These are phyloP conservation scores for Linnemannia schmuckeri DNA, from an alignment of 192 early-diverging fungal genomes.

Conservation along the genomic window DNA sequence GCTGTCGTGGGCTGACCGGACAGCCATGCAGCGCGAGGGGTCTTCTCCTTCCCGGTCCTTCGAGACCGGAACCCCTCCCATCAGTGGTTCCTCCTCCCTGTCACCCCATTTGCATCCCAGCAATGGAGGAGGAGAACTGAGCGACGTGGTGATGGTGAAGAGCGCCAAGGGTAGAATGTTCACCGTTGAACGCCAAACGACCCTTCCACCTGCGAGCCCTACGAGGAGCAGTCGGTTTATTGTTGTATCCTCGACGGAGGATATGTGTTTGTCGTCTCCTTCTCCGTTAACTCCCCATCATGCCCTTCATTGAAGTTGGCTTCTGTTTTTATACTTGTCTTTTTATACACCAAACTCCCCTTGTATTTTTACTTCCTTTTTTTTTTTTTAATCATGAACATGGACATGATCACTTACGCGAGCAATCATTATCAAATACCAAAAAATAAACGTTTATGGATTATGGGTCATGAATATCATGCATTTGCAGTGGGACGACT, in stretches of 20 bases:
- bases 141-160: constrained; percentile 51
- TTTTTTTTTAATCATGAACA: no score
- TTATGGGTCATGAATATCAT: no score
- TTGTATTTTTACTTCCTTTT: not conserved
- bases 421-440: no score
- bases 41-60: not conserved
- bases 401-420: no score
- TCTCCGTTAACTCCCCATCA: not conserved
- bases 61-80: not conserved
- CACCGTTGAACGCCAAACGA: constrained; percentile 29
- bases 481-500: no score
- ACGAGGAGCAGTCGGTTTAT: constrained; percentile 46
- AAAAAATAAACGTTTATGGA: no score
- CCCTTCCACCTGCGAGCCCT: constrained; percentile 25
- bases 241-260: constrained; percentile 38
- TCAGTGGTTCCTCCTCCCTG: not conserved
- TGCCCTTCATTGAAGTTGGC: not conserved
- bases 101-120: not conserved
- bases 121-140: not conserved
- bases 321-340: constrained; percentile 15
- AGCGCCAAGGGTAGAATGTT: constrained; percentile 52
- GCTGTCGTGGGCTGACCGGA: not conserved
- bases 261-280: constrained; percentile 3
- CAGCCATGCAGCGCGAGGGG: not conserved
- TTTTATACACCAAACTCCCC: not conserved